Evolutionary conservation across 2,329 filamentous ascomycete species (phyloP).

Genomic region (Fusarium napiforme): DNA sequence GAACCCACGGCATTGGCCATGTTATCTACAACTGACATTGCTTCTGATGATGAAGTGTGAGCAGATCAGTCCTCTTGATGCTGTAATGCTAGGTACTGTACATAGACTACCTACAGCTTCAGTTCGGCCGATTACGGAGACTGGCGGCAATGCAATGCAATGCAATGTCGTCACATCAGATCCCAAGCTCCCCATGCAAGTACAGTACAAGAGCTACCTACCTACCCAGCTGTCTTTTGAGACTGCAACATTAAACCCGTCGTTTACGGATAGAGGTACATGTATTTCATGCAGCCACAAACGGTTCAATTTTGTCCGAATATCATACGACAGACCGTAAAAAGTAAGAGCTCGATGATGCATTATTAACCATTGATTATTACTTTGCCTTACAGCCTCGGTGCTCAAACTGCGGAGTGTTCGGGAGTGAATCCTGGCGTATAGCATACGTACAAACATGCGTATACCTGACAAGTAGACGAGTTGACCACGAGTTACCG

Average conservation of each 20-base stretch:
- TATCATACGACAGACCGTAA: conserved; percentile 10
- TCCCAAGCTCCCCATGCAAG: not conserved
- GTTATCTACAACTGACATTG: not conserved
- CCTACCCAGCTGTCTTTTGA: not conserved
- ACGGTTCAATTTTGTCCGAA: not conserved
- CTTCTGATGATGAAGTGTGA: not conserved
- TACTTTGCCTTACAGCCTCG: not conserved
- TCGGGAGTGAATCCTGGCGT: not conserved
- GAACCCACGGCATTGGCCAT: not conserved
- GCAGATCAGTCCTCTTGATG: not conserved
- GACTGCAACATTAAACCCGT: conserved; percentile 1
- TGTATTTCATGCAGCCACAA: not conserved
- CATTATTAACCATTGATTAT: not conserved
- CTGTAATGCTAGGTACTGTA: not conserved
- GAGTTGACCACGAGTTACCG: not conserved
- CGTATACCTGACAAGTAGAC: not conserved
- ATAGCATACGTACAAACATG: not conserved
- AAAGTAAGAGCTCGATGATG: not conserved
- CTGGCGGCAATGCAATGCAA: not conserved
- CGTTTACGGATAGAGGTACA: not conserved
- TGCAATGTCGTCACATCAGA: not conserved
- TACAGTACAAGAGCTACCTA: not conserved
- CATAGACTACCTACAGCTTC: not conserved
- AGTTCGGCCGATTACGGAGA: not conserved
- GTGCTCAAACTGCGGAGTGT: not conserved